These are phyloP conservation scores for Gynandropsis gynandra DNA, from an alignment of 345 rosid genomes.

Conservation along the genomic window DNA sequence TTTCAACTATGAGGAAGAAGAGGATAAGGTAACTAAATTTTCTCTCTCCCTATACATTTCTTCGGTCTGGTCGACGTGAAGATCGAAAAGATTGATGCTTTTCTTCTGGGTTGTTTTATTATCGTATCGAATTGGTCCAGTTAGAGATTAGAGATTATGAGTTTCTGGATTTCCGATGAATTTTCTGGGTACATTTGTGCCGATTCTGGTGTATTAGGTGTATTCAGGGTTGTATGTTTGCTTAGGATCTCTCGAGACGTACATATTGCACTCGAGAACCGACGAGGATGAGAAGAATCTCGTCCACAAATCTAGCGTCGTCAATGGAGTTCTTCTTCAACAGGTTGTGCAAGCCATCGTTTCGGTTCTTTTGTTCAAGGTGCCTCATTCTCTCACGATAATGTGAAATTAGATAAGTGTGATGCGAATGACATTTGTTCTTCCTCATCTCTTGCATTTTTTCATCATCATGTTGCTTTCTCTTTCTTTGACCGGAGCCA, in stretches of 20 bases:
- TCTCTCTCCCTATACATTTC: too few species aligned
- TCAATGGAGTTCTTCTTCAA: conserved; percentile 84
- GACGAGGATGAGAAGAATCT: conserved; percentile 85
- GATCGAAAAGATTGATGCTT: too few species aligned
- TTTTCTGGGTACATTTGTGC: conserved; percentile 67
- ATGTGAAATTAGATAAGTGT: too few species aligned
- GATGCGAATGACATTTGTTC: too few species aligned
- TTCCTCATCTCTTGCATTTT: too few species aligned
- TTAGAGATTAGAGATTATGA: conserved; percentile 28
- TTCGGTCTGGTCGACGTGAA: too few species aligned
- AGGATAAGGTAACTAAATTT: too few species aligned
- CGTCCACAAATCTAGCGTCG: conserved; percentile 62
- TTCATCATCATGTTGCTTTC: too few species aligned
- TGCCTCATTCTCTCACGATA: conserved; percentile 8
- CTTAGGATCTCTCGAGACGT: conserved; percentile 48
- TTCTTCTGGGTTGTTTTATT: too few species aligned
- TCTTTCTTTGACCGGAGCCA: too few species aligned
- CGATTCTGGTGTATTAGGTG: conserved; percentile 70
- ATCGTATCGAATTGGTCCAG: too few species aligned
- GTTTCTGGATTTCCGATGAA: conserved; percentile 58
- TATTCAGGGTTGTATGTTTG: conserved; percentile 65
- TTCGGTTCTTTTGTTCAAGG: conserved; percentile 67
- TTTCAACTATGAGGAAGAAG: too few species aligned
- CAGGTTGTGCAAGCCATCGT: conserved; percentile 68
- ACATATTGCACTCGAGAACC: conserved; percentile 62